Conservation (phyloP, 768 basidiomycete species). For the Boletus edulis region DNA sequence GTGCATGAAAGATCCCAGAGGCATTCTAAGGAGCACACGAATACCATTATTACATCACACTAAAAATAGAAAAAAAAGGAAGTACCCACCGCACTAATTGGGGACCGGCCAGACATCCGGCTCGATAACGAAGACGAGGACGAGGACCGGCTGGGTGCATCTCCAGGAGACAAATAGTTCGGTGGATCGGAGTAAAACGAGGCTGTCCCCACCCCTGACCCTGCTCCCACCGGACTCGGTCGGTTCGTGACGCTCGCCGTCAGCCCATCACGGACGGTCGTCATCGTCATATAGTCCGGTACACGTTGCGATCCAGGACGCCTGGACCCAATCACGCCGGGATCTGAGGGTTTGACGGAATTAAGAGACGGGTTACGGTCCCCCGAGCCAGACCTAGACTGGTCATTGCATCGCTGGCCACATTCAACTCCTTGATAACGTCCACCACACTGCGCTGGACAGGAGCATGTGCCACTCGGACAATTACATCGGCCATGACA, state of each 20-base stretch:
- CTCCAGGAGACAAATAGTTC: conserved; percentile 20
- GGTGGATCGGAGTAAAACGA: conserved; percentile 25
- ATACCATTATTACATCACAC: neutral
- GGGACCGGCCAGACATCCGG: conserved; percentile 31
- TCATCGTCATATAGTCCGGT: conserved; percentile 35
- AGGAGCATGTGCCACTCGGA: conserved; percentile 30
- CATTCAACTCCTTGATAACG: conserved; percentile 32
- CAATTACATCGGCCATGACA: conserved; percentile 36
- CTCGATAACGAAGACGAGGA: conserved; percentile 33
- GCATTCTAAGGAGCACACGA: conserved; percentile 15
- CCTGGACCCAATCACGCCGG: conserved; percentile 4
- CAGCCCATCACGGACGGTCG: conserved; percentile 27
- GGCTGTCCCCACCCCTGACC: conserved; percentile 3
- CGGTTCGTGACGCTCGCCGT: conserved; percentile 23
- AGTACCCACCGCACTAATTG: conserved; percentile 26
- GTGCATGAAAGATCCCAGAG: conserved; percentile 22
- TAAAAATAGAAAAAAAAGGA: neutral
- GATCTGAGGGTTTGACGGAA: conserved; percentile 9
- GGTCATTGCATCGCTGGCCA: conserved; percentile 21
- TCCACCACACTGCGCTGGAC: conserved; percentile 32
- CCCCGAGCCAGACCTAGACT: conserved; percentile 21
- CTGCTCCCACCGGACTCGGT: conserved; percentile 12
- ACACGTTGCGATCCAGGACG: conserved; percentile 24
- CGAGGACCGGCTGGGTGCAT: conserved; percentile 31
- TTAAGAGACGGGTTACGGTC: conserved; percentile 30